Base-by-base conservation (phyloP, 1,139 yeast species). In the Nakaseomyces glabratus region DNA sequence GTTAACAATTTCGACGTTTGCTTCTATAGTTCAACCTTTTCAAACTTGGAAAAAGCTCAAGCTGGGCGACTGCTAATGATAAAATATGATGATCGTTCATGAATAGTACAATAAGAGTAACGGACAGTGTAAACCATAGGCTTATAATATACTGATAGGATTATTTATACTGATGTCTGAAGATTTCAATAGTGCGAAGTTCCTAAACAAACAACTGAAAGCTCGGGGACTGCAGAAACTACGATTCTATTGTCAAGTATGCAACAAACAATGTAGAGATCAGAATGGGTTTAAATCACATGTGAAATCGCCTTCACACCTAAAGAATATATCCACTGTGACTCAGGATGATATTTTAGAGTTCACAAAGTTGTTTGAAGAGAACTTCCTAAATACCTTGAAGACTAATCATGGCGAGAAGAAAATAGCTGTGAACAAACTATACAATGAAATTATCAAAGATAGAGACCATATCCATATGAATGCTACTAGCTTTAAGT, bases 251-350 rank as follows among this genome's bases (percentile, higher is more conserved):
- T 90, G 99, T 57, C 98, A 90, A 57, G 70, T 84, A 2, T 90
- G 99, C 51, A 73, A 70, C 51, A 85, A 88, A 52, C 99, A 90
- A 60, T 88, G 97, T 56, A 66, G 97, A 36, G 99, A 93, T 55
- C 90, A 82, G 44, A 90, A 90, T 59, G 99, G 98, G 21, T 90
- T 82, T 63, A 79, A 81, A 52, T 82, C 90, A 53, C 99, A 90
- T 57, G 66, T 79, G 13, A 68, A 69, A 42, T 78, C 94, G 11
- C 86, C 84, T 28, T 69, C 82, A 1, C 99, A 90, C 55, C 61
- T 71, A 33, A 70, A 73, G 19, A 72, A 72, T 38, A 70, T 78
- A 40, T 64, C 69, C 12, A 59, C 61, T 12, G 68, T 75, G 1
- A 58, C 67, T 1, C 51, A 52, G 3, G 47, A 59, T 16, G 69